Percentiles rank a stretch among this genome's conserved stretches.
Evolutionary conservation across 2,329 filamentous ascomycete genomes (phyloP).

Genomic region (Chrysoporthe cubensis): DNA sequence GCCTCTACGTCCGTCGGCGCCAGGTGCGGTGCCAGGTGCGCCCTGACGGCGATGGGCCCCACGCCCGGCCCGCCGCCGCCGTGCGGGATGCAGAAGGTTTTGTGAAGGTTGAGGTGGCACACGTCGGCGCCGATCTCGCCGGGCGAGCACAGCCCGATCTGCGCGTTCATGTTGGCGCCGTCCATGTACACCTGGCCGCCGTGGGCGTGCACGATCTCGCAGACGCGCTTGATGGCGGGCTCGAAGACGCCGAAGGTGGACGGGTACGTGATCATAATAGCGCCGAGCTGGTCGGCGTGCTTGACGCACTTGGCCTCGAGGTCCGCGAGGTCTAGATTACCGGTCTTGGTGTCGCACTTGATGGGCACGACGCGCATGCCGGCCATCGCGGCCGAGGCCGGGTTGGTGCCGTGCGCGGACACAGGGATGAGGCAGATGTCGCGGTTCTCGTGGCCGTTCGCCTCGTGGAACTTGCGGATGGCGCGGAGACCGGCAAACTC

Average conservation of each 20-base stretch:
- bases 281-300: constrained; percentile 81
- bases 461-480: constrained; percentile 82
- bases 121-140: constrained; percentile 96
- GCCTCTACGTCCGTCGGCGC: constrained; percentile 53
- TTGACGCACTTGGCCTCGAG: constrained; percentile 87
- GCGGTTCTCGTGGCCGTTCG: constrained; percentile 69
- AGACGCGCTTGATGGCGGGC: constrained; percentile 83
- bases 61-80: constrained; percentile 93
- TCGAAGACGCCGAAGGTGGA: constrained; percentile 96
- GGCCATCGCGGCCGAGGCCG: constrained; percentile 92
- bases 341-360: constrained; percentile 85
- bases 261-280: constrained; percentile 97
- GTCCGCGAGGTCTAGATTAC: constrained; percentile 87
- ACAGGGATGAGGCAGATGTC: constrained; percentile 95
- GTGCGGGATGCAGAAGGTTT: constrained; percentile 98
- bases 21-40: constrained; percentile 76
- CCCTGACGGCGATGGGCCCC: constrained; percentile 89
- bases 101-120: constrained; percentile 96
- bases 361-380: constrained; percentile 92
- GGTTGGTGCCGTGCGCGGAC: constrained; percentile 94
- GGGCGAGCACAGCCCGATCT: constrained; percentile 92
- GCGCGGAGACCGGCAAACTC: constrained; percentile 90
- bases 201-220: constrained; percentile 81
- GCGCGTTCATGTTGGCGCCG: constrained; percentile 97
- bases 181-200: constrained; percentile 99